A percentile compares a stretch with the other conserved stretches of the same genome.
These are phyloP conservation scores for Fusarium caatingaense DNA, from an alignment of 2,329 filamentous ascomycete species.

Conservation along the genomic window DNA sequence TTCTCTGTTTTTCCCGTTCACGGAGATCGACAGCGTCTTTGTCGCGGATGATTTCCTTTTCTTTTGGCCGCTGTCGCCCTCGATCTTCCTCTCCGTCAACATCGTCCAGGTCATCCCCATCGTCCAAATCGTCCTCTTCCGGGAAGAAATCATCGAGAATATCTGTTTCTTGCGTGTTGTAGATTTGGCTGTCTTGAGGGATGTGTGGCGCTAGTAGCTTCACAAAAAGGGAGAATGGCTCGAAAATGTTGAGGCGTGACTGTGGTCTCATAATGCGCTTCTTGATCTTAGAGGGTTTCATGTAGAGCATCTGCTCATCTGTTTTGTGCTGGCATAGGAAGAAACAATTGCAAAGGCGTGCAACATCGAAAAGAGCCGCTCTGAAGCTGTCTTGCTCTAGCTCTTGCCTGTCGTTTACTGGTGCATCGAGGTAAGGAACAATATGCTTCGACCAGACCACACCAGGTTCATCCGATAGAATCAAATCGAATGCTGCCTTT, in stretches of 20 bases:
- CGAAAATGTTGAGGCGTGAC: conserved; percentile 28
- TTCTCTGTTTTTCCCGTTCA: conserved; percentile 64
- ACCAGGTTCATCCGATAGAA: conserved; percentile 29
- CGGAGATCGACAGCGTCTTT: conserved; percentile 62
- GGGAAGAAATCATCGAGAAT: conserved; percentile 34
- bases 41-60: conserved; percentile 53
- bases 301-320: conserved; percentile 36
- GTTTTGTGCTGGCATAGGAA: conserved; percentile 40
- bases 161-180: conserved; percentile 34
- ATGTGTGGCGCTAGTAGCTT: conserved; percentile 43
- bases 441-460: conserved; percentile 39
- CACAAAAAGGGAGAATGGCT: conserved; percentile 47
- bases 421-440: conserved; percentile 32
- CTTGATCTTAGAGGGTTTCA: conserved; percentile 33
- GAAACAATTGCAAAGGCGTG: conserved; percentile 49
- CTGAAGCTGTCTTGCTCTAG: conserved; percentile 21
- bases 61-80: conserved; percentile 44
- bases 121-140: conserved; percentile 14
- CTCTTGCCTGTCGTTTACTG: conserved; percentile 16
- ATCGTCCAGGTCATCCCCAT: conserved; percentile 13
- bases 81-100: conserved; percentile 34
- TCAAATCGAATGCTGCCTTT: conserved; percentile 40
- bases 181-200: conserved; percentile 51
- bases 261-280: conserved; percentile 19
- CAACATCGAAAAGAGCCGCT: conserved; percentile 47